Base-by-base conservation (phyloP, 2,329 filamentous ascomycete genomes). In the Cadophora malorum region DNA sequence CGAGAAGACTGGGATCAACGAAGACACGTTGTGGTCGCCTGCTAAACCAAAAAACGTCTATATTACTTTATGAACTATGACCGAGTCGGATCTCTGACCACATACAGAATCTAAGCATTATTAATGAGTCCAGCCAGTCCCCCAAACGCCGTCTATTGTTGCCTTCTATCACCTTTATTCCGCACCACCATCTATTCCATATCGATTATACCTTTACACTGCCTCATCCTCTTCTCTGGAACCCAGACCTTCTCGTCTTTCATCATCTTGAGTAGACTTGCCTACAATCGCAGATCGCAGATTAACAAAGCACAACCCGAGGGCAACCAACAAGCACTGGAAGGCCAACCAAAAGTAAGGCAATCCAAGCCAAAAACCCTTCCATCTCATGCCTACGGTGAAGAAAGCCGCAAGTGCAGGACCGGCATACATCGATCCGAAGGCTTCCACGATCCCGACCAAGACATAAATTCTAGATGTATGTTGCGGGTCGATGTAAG, bases 281-380 rank as follows among this genome's bases (percentile, higher is more conserved):
- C 56, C 56, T 4, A 45, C 21, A 28, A 59, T 41, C 23, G 56
- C 33, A 59, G 56, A 41, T 12, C 21, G 33, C 21, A 63, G n/a
- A 41, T 63, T 52, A n/a, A 65, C 63, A 53, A 65, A 65, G 9
- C 28, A 55, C 33, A 65, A 25, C 19, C 49, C 63, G 21, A 65
- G 4, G 1, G 31, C 56, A 59, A 60, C 53, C n/a, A 65, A n/a
- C 14, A 19, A 41, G 25, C 41, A 47, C 19, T 59, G 38, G 12
- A 47, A 49, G 4, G 63, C 55, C 28, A 65, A n/a, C 63, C 63
- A 65, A 19, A 65, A 38, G 14, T 65, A 65, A 16, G 63, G 63
- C n/a, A 65, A 21, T 21, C 53, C 63, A 23, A 65, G 14, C 63
- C 63, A 65, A 9, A 65, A 23, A 10, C 55, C 63, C 16, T 65